These are phyloP conservation scores for Ceratobasidium sp. DNA, from an alignment of 1,284 basidiomycete genomes.

Conservation along the genomic window DNA sequence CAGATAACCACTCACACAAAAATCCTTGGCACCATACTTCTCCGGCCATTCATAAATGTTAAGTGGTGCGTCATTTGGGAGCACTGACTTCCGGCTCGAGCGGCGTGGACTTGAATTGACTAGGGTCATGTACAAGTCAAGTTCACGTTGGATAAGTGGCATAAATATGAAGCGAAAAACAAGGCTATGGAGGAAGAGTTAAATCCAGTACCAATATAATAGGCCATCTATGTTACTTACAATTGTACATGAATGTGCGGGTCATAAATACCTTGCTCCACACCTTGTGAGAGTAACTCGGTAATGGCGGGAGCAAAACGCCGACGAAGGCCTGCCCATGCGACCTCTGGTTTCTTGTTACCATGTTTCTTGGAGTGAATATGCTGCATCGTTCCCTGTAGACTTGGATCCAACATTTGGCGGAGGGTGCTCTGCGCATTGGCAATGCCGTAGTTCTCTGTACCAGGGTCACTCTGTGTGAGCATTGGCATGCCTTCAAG, in stretches of 20 bases:
- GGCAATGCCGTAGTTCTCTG: conserved; percentile 52
- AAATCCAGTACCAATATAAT: too few relatives aligned
- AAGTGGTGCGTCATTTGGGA: not conserved
- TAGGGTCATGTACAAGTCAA: not conserved
- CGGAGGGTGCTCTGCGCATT: conserved; percentile 51
- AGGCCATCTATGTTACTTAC: conserved; percentile 46
- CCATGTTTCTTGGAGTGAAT: conserved; percentile 47
- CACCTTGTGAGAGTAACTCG: conserved; percentile 44
- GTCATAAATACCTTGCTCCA: conserved; percentile 50
- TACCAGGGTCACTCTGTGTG: conserved; percentile 53
- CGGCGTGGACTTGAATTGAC: not conserved
- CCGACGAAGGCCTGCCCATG: conserved; percentile 48
- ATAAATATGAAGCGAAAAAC: not conserved
- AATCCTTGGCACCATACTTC: not conserved
- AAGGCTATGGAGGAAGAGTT: too few relatives aligned
- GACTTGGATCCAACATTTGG: conserved; percentile 49
- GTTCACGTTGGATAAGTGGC: not conserved
- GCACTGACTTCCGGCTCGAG: not conserved
- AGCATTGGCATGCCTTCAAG: conserved; percentile 48
- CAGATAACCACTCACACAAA: not conserved
- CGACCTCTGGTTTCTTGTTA: conserved; percentile 52
- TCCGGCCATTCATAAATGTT: not conserved
- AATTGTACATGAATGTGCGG: conserved; percentile 45
- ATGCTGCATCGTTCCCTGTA: conserved; percentile 51
- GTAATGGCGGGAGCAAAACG: conserved; percentile 49